A percentile compares a stretch with the other conserved stretches of the same genome.
Conservation (phyloP, 192 early-diverging fungal genomes). For the Podila clonocystis region DNA sequence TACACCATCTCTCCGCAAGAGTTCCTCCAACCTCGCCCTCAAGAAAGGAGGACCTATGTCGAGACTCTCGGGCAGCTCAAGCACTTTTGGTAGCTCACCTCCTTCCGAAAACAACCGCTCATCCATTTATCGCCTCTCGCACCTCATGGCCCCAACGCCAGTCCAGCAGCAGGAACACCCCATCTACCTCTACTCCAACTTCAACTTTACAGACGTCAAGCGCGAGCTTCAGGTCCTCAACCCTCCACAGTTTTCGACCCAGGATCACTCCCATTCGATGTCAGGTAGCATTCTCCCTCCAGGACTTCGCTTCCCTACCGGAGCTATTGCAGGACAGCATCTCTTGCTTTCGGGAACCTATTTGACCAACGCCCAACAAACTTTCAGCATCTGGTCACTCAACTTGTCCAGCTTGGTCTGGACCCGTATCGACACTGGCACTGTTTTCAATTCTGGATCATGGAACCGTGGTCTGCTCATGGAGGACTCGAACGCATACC, state of each 20-base stretch:
- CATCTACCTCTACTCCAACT: constrained; percentile 78
- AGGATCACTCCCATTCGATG: constrained; percentile 72
- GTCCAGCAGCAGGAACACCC: constrained; percentile 46
- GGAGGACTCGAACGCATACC: constrained; percentile 65
- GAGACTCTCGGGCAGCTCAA: constrained; percentile 21
- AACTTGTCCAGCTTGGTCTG: constrained; percentile 65
- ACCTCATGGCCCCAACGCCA: constrained; percentile 9
- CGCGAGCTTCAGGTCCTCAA: constrained; percentile 72
- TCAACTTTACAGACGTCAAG: constrained; percentile 78
- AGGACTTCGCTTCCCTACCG: constrained; percentile 79
- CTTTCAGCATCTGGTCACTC: constrained; percentile 75
- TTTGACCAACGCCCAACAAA: constrained; percentile 66
- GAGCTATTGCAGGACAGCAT: constrained; percentile 70
- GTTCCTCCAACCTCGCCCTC: constrained; percentile 27
- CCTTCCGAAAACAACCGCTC: constrained; percentile 19
- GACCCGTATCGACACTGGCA: constrained; percentile 71
- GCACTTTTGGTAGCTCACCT: constrained; percentile 9
- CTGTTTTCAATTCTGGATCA: constrained; percentile 71
- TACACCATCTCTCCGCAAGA: constrained; percentile 39
- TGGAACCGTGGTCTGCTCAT: constrained; percentile 78
- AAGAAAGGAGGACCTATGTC: constrained; percentile 31
- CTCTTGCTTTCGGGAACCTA: constrained; percentile 76
- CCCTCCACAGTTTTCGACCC: constrained; percentile 62
- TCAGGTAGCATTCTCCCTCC: constrained; percentile 71
- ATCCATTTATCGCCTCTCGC: constrained; percentile 37